Evolutionary conservation across 2,329 filamentous ascomycete species (phyloP), one percentile per base, ranked within the genome.

Genomic region (Venturia carpophila): DNA sequence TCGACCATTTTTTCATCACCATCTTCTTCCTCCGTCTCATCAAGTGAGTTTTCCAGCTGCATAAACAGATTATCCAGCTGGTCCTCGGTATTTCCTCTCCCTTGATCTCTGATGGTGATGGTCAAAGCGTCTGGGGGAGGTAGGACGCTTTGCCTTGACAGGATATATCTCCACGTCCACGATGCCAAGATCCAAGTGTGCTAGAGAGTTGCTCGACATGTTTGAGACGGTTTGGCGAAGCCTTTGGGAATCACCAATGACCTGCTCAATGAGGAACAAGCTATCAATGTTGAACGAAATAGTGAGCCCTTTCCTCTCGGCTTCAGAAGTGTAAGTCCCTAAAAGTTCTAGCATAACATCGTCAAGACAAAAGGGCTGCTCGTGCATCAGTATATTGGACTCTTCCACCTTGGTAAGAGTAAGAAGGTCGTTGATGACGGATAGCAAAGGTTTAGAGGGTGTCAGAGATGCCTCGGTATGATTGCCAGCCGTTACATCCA

Each of bases 401-500:
- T 37, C 52, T 21, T 56, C 52, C 1, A 56, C 30, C 17, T 56
- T 56, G 52, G 52, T 42, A 39, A 61, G 37, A 27, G 21, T n/a
- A 17, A 61, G 58, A 17, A 61, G 58, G 19, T 61, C 58, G n/a
- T 61, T 45, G 37, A 61, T 61, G 37, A 42, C 58, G 37, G 42
- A 61, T 15, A 61, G n/a, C 37, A 61, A 45, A n/a, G 58, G 43
- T 42, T 61, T 61, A n/a, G 58, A 61, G 58, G 58, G 17, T n/a
- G 5, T 42, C n/a, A 42, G 30, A 17, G 58, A 61, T n/a, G 37
- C 41, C 15, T 61, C 37, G 58, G 43, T 41, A 10, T 42, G 21
- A 11, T 6, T 21, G 19, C 41, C n/a, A 30, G 58, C 37, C 19
- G 37, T 39, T 42, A 42, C 17, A 15, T 61, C 58, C 13, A 61